Evolutionary conservation across 1,284 basidiomycete species (phyloP), one percentile per base, ranked within the genome.

Genomic region (Inonotus hispidus): DNA sequence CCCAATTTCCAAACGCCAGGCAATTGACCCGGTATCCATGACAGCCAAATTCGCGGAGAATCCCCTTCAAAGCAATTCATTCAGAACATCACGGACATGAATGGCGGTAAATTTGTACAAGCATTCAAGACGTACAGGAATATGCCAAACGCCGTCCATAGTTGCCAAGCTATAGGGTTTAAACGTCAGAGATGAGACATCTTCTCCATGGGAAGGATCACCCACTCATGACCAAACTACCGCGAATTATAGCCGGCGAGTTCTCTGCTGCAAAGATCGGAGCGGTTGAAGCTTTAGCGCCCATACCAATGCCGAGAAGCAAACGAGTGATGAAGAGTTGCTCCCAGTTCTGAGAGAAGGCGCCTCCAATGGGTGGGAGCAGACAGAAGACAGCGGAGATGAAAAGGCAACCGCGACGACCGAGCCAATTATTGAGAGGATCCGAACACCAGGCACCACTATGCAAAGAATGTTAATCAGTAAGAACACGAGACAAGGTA

Each of bases 391-490:
- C 72, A 27, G 82, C 85, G 50, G 83, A 82, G 71, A 88, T 74
- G 70, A 89, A 89, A 61, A 91, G 83, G 5, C 82, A 81, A 13
- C 88, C 88, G 49, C 88, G 82, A 65, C 88, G 84, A 43, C 86
- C 79, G 58, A 89, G 78, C 53, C 46, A 29, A 54, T 79, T 68
- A 70, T 81, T 81, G 47, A 82, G 66, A 2, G 80, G 80, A 61
- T 77, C 76, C 3, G 77, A 77, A 38, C 79, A 67, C 79, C 78
- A 78, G 68, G 75, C 75, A 49, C 76, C 75, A 59, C 63, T 65
- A 32, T 6, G 19, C 19, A 49, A 49, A 32, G 37, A 27, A 74
- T 55, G 53, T 47, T 68, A 71, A 68, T 49, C 47, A 46, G 53
- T 52, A 16, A 43, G 8, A 7, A n/a, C 19, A 8, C 13, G 52